Base-by-base conservation (phyloP, 116 monocot species). In the Phalaenopsis hybrid region DNA sequence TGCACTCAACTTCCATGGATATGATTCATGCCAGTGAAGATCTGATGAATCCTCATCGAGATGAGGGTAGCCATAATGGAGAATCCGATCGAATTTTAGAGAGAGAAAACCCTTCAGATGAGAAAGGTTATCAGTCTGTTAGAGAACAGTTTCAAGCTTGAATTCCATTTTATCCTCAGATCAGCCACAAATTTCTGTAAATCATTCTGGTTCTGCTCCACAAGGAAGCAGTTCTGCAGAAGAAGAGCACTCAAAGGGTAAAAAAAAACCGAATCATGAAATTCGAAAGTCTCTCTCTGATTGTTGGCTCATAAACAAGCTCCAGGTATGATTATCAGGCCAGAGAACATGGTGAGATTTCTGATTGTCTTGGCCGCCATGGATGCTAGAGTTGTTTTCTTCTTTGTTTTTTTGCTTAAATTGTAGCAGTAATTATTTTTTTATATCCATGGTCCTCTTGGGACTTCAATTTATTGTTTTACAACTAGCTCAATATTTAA, bases 21-120 rank as follows among this genome's bases (percentile, higher is more conserved):
- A 79, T 46, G 73, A 83, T 52, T 73, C 61, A 79, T 11, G 59
- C 6, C 20, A 57, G 68, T 48, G 31, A 84, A 50, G 25, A 23
- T 75, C 8, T 33, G 8, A 44, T 49, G 7, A 17, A 75, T 45
- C 46, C 45, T 10, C 72, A 72, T 72, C 15, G 37, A 31, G 34
- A 72, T 75, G 74, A 75, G 70, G 34, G 70, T 8, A 34, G 6
- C 70, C 6, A 0, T 1, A 70, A 5, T 33, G 34, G 11, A 70
- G 70, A 28, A 34, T 12, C 70, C 25, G 34, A 28, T 8, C 34
- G 34, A 70, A 2, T 70, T 34, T 12, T 34, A 37, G 75, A 6
- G 0, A 20, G 75, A 75, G 15, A 45, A 46, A 46, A 44, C 8
- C 46, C 46, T 46, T 75, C 75, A 48, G 46, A n/a, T 44, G 45